phyloP scores from a whole-genome alignment of 768 basidiomycete species.

The Lactarius sanguifluus region DNA sequence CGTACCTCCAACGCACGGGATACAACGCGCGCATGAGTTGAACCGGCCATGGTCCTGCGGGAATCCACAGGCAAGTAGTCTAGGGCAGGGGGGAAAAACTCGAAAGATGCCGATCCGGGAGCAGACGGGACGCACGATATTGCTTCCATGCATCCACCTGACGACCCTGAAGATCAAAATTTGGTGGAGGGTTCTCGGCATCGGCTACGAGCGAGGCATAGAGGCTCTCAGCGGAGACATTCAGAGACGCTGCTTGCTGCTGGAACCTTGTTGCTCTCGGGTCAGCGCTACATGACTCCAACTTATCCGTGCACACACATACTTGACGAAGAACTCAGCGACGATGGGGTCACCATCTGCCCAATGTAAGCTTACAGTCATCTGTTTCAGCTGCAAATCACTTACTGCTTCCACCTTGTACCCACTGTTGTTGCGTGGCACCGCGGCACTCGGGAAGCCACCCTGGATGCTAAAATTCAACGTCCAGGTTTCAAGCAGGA shows the following conservation, averaged over 20 bases:
- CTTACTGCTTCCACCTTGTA: slow-evolving; percentile 62
- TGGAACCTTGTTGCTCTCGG: slow-evolving; percentile 43
- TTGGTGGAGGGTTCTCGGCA: slow-evolving; percentile 54
- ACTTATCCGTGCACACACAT: slow-evolving; percentile 19
- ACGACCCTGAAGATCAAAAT: slow-evolving; percentile 64
- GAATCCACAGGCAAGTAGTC: slow-evolving; percentile 39
- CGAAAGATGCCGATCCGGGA: slow-evolving; percentile 28
- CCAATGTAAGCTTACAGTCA: background rate
- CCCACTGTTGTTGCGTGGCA: slow-evolving; percentile 50
- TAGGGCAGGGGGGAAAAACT: slow-evolving; percentile 21
- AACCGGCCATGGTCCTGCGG: slow-evolving; percentile 47
- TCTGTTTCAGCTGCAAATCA: background rate
- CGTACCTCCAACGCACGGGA: slow-evolving; percentile 61
- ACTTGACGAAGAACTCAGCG: slow-evolving; percentile 67
- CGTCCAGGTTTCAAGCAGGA: background rate
- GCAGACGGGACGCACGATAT: slow-evolving; percentile 39
- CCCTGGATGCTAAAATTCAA: slow-evolving; percentile 38
- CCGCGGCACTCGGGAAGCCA: slow-evolving; percentile 69
- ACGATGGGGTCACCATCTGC: slow-evolving; percentile 64
- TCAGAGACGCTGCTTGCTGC: slow-evolving; percentile 47
- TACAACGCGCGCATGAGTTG: slow-evolving; percentile 53
- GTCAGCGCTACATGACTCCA: background rate
- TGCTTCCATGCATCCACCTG: slow-evolving; percentile 58
- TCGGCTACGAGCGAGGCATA: slow-evolving; percentile 60
- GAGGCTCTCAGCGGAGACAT: slow-evolving; percentile 49